Base-by-base conservation (phyloP, 805 yeast genomes). In the Limtongia smithiae region DNA sequence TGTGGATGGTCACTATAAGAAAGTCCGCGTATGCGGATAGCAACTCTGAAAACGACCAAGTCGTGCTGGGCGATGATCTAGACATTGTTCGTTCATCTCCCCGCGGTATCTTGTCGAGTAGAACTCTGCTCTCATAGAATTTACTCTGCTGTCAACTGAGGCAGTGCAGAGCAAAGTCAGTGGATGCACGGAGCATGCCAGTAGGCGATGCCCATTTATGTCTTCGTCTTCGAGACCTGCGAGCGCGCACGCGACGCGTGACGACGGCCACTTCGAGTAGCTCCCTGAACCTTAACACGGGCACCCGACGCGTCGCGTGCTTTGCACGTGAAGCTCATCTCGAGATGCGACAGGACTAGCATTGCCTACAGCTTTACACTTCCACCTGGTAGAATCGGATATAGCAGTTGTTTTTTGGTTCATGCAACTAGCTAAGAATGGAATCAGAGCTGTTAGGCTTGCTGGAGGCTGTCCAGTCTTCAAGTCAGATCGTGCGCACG, bases 1-100 rank as follows among this genome's bases (percentile, higher is more conserved):
- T 78, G 51, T 82, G 82, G 8, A 78, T 60, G 67, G 76, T 72
- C 0, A 75, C 77, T 2, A 69, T 65, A 11, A 82, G 51, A 44
- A 80, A 74, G 18, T 50, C 55, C 12, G 58, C 42, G 36, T 51
- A 54, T 12, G 37, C 30, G 8, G 54, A 32, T 6, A 53, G 43
- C 15, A 53, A 37, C 21, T 52, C 51, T 9, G 50, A 39, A 40
- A 37, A 44, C 18, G 57, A 44, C 57, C 57, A 49, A 11, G 37
- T 28, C 11, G 35, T 6, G 6, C 14, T 31, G 15, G 6, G 17
- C 34, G 14, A n/a, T 31, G 17, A 12, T 5, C 15, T 31, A 5
- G 17, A 12, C 17, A 31, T n/a, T 31, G n/a, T 31, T 31, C 12
- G 12, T 27, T 12, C 12, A 27, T 27, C 12, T 12, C 31, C 11